Percentiles rank a stretch among this genome's conserved stretches.
Conservation (phyloP, 1,139 yeast genomes). For the Meyerozyma elateridarum region DNA sequence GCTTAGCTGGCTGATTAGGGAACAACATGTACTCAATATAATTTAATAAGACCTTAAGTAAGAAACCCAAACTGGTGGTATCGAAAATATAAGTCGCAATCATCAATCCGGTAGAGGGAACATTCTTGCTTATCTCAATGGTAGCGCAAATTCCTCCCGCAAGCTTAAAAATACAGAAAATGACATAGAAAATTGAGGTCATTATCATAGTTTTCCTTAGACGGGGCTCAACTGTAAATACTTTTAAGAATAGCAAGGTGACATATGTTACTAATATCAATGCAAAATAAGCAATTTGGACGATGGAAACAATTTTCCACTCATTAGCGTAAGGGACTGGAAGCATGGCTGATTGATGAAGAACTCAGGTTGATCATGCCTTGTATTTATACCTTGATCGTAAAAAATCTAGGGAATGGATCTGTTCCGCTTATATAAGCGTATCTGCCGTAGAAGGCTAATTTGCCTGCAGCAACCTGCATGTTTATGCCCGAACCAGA, state of each 20-base stretch:
- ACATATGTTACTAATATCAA: slow-evolving; percentile 8
- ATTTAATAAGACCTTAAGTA: slow-evolving; percentile 14
- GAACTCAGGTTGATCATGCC: no score
- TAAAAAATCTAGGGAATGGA: no score
- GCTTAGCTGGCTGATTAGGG: background rate
- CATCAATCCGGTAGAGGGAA: slow-evolving; percentile 9
- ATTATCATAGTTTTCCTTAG: slow-evolving; percentile 6
- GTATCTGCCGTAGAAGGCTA: no score
- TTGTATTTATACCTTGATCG: no score
- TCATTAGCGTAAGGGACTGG: slow-evolving; percentile 3
- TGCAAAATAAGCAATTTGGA: slow-evolving; percentile 15
- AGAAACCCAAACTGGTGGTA: slow-evolving; percentile 16
- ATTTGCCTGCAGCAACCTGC: no score
- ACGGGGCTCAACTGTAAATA: background rate
- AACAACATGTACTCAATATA: slow-evolving; percentile 10
- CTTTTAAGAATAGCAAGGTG: background rate
- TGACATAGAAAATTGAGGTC: slow-evolving; percentile 10
- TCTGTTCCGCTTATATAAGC: no score
- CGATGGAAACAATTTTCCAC: slow-evolving; percentile 17
- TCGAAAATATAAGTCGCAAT: slow-evolving; percentile 19
- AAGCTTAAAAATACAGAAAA: slow-evolving; percentile 13
- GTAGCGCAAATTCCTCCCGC: slow-evolving; percentile 17
- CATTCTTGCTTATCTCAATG: slow-evolving; percentile 9
- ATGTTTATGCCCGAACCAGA: no score
- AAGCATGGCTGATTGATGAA: background rate